These are phyloP conservation scores for Phoma sp. DNA, from an alignment of 2,329 filamentous ascomycete species.

Conservation along the genomic window DNA sequence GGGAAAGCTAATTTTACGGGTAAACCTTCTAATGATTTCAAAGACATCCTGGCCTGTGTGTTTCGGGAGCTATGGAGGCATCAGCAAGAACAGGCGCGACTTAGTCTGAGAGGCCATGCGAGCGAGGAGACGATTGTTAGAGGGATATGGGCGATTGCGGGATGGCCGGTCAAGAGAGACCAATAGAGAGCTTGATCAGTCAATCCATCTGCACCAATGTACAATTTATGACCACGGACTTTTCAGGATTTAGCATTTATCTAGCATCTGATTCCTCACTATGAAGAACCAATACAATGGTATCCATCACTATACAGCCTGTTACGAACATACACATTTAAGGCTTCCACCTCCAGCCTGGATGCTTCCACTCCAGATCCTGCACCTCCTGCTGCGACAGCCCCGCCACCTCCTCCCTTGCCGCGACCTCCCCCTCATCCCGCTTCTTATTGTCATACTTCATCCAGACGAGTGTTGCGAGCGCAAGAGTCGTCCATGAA, in stretches of 20 bases:
- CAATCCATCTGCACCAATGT: too few relatives aligned
- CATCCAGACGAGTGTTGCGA: conserved; percentile 64
- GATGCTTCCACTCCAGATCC: conserved; percentile 70
- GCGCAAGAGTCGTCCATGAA: conserved; percentile 31
- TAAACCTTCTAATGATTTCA: conserved; percentile 33
- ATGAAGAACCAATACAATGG: too few relatives aligned
- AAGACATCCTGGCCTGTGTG: conserved; percentile 30
- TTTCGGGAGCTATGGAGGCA: conserved; percentile 37
- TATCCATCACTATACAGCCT: too few relatives aligned
- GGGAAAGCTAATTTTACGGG: conserved; percentile 26
- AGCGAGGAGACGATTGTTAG: conserved; percentile 43
- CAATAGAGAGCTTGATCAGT: too few relatives aligned
- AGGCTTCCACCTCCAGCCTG: conserved; percentile 65
- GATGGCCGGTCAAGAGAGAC: conserved; percentile 8
- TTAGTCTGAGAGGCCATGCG: conserved; percentile 36
- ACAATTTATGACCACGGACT: too few relatives aligned
- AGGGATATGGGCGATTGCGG: conserved; percentile 54
- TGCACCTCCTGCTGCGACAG: conserved; percentile 62
- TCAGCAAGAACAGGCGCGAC: conserved; percentile 31
- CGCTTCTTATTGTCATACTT: conserved; percentile 65
- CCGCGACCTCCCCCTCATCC: conserved; percentile 60
- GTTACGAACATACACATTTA: too few relatives aligned
- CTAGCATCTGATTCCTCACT: too few relatives aligned
- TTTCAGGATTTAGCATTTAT: too few relatives aligned
- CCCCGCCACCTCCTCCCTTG: conserved; percentile 56